Base-by-base conservation (phyloP, 148 eudicot genomes). In the Suaeda aralocaspica region DNA sequence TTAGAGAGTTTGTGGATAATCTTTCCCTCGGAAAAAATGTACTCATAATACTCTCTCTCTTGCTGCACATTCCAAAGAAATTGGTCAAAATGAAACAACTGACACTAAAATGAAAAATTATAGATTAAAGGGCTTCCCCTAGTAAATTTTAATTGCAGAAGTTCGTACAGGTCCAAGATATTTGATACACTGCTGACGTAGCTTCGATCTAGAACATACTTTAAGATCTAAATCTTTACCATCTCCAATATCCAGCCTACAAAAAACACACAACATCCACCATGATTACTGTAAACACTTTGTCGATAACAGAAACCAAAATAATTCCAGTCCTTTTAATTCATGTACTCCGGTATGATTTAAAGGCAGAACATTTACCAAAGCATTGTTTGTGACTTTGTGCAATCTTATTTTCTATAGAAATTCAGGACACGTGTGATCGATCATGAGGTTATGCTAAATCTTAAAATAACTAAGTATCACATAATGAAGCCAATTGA, bases 81-180 rank as follows among this genome's bases (percentile, higher is more conserved):
- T 18, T 46, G 41, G 2, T 58, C 16, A 33, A 71, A 57, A 25
- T 36, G 14, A 51, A 5, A 66, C 11, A 42, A 61, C 15, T 36
- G 21, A 33, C 46, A 62, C 16, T 61, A 59, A 25, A 28, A 1
- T 29, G 29, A 55, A 52, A 42, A 42, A 50, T 39, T n/a, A 45
- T 29, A 31, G 30, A 69, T 45, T 24, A 25, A 26, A 31, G 16
- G 64, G 7, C 69, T 36, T 74, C 46, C 69, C 34, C 52, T 70
- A 63, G 21, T 66, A 69, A 50, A 56, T 55, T 59, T 14, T 2
- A 74, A 51, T 36, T 11, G 22, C 29, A 31, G 70, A 66, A 74
- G 68, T 68, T 83, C 92, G 56, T 88, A 93, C 98, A 22, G 98
- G 98, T 77, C 98, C 98, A 64, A 93, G 92, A 87, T 93, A 93